These are phyloP conservation scores for Globisporangium uncinulatum DNA, from an alignment of 352 stramenopile genomes.

Conservation along the genomic window DNA sequence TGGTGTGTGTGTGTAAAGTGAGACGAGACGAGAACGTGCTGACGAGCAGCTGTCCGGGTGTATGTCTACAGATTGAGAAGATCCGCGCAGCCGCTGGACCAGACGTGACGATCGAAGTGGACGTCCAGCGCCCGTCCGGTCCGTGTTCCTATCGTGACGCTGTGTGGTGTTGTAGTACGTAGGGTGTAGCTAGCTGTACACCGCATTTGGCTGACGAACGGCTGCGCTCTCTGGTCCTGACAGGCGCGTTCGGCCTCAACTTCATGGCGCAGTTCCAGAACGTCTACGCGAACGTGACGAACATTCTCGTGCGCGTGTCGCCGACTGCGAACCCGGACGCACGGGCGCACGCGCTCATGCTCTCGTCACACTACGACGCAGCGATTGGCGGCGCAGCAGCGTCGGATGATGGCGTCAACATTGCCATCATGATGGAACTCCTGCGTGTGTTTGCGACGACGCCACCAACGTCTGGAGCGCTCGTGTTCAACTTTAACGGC, in stretches of 20 bases:
- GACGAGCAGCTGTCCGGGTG: not conserved
- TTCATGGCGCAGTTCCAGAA: conserved; percentile 82
- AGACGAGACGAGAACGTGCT: not conserved
- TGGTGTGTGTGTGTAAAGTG: too few species aligned
- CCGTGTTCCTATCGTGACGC: not conserved
- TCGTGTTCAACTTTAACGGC: conserved; percentile 83
- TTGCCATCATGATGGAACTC: conserved; percentile 78
- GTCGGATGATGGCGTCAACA: conserved; percentile 75
- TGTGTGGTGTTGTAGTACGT: conserved; percentile 1
- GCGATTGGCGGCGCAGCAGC: conserved; percentile 61
- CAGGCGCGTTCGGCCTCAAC: conserved; percentile 63
- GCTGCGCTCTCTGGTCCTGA: not conserved
- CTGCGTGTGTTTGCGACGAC: conserved; percentile 36
- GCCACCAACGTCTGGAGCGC: conserved; percentile 36
- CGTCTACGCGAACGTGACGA: conserved; percentile 82
- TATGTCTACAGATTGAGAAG: conserved; percentile 34
- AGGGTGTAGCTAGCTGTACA: too few species aligned
- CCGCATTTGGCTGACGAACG: too few species aligned
- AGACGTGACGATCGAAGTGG: conserved; percentile 40
- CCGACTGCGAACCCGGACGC: conserved; percentile 20
- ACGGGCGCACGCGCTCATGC: conserved; percentile 49
- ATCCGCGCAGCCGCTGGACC: conserved; percentile 31
- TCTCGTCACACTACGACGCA: conserved; percentile 78
- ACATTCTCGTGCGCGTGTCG: conserved; percentile 65
- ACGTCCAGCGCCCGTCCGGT: conserved; percentile 62